These are phyloP conservation scores for Oryza longistaminata DNA, from an alignment of 176 grass and related monocot genomes.

Conservation along the genomic window DNA sequence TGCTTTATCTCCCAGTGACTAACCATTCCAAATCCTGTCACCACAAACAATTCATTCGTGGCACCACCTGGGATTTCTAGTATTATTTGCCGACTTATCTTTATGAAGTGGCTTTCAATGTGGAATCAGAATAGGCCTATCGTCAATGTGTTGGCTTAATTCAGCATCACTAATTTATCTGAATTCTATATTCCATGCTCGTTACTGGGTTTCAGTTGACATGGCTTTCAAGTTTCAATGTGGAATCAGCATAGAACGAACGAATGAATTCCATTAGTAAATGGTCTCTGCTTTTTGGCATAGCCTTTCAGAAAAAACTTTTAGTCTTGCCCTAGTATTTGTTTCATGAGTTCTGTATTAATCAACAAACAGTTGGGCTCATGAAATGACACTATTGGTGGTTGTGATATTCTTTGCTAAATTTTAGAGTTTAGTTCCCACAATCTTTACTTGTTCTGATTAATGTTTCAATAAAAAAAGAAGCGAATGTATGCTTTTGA, in stretches of 20 bases:
- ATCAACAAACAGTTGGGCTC: background rate
- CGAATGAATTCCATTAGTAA: background rate
- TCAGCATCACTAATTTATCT: background rate
- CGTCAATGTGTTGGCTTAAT: background rate
- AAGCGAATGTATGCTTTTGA: no score
- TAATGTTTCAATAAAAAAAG: no score
- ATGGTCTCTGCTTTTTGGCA: background rate
- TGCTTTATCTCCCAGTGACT: constrained; percentile 4
- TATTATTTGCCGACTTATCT: constrained; percentile 18
- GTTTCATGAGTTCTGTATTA: background rate
- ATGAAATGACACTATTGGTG: background rate
- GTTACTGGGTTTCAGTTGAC: no score
- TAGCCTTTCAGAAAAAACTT: background rate
- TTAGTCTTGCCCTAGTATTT: background rate
- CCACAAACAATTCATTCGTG: background rate
- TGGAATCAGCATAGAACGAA: no score
- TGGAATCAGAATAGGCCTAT: constrained; percentile 6
- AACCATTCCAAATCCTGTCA: constrained; percentile 20
- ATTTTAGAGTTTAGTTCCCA: background rate
- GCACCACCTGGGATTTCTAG: background rate
- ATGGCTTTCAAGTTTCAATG: no score
- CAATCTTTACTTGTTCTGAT: background rate
- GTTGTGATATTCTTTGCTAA: background rate
- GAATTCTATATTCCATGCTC: no score
- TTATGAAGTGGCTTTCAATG: constrained; percentile 20